A percentile compares a stretch with the other conserved stretches of the same genome.
Evolutionary conservation across 1,284 basidiomycete species (phyloP).

Genomic region (Golubevia sp.): DNA sequence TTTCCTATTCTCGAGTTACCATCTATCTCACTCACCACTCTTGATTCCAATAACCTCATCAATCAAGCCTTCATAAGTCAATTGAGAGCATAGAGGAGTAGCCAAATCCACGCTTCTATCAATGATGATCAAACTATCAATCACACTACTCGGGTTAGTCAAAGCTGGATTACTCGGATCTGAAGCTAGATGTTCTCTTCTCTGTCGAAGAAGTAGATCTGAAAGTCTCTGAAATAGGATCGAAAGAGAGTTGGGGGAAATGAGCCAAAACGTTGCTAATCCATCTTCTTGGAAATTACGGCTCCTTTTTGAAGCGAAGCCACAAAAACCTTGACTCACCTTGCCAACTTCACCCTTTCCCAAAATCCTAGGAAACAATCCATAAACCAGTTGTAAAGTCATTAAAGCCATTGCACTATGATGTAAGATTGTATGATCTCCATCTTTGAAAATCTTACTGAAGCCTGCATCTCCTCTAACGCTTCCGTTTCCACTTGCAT

Average conservation of each 20-base stretch:
- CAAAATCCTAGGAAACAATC: constrained; percentile 51
- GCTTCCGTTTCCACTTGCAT: too few relatives aligned
- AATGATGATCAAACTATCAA: constrained; percentile 52
- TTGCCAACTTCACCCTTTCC: constrained; percentile 53
- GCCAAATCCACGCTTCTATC: constrained; percentile 49
- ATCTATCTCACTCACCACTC: constrained; percentile 13
- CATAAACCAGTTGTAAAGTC: constrained; percentile 53
- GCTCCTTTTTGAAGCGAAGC: too few relatives aligned
- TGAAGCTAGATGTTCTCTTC: constrained; percentile 45
- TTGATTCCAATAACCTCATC: constrained; percentile 51
- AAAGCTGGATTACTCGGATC: constrained; percentile 48
- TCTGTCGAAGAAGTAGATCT: constrained; percentile 47
- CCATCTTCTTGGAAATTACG: too few relatives aligned
- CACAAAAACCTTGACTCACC: too few relatives aligned
- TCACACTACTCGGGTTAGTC: constrained; percentile 19
- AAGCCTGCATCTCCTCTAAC: too few relatives aligned
- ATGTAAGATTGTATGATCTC: constrained; percentile 48
- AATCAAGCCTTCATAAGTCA: constrained; percentile 54
- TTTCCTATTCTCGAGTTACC: background rate
- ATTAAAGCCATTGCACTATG: constrained; percentile 51
- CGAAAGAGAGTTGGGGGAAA: background rate
- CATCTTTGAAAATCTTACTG: constrained; percentile 28
- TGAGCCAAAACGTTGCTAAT: too few relatives aligned
- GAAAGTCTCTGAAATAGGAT: constrained; percentile 21
- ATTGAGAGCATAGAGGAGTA: constrained; percentile 51